These are phyloP conservation scores for Xylaria cubensis DNA, from an alignment of 495 filamentous ascomycete species.

Conservation along the genomic window DNA sequence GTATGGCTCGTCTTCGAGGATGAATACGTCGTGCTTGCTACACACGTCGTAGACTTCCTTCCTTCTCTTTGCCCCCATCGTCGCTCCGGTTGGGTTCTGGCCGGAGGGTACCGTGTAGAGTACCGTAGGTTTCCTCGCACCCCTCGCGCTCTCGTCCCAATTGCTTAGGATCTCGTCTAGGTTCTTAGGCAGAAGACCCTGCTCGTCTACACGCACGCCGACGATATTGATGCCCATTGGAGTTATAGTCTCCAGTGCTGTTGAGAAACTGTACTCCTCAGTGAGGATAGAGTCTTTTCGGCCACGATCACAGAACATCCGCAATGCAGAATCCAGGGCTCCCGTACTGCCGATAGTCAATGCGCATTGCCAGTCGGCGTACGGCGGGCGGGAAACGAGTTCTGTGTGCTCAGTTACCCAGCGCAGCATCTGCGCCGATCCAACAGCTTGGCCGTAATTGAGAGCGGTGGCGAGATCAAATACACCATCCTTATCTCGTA, in stretches of 20 bases:
- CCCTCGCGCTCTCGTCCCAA: conserved; percentile 67
- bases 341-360: conserved; percentile 80
- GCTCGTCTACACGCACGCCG: conserved; percentile 76
- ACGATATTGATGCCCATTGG: conserved; percentile 78
- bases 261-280: conserved; percentile 87
- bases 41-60: conserved; percentile 75
- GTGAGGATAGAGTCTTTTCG: conserved; percentile 75
- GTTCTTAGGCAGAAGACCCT: conserved; percentile 73
- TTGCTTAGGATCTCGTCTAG: conserved; percentile 70
- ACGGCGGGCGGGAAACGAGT: conserved; percentile 75
- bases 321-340: conserved; percentile 75
- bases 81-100: conserved; percentile 93
- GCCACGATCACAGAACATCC: conserved; percentile 74
- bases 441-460: conserved; percentile 89
- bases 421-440: conserved; percentile 83
- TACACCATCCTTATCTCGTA: conserved; percentile 51
- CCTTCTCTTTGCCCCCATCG: conserved; percentile 69
- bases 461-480: conserved; percentile 79
- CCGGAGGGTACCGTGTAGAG: conserved; percentile 87
- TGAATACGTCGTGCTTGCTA: conserved; percentile 82
- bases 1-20: conserved; percentile 97
- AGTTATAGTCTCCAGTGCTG: conserved; percentile 78
- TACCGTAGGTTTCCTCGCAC: conserved; percentile 73
- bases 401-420: conserved; percentile 95
- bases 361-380: conserved; percentile 81